Base-by-base conservation (phyloP, 1,284 basidiomycete genomes). In the Cryptococcus jaspeensis region DNA sequence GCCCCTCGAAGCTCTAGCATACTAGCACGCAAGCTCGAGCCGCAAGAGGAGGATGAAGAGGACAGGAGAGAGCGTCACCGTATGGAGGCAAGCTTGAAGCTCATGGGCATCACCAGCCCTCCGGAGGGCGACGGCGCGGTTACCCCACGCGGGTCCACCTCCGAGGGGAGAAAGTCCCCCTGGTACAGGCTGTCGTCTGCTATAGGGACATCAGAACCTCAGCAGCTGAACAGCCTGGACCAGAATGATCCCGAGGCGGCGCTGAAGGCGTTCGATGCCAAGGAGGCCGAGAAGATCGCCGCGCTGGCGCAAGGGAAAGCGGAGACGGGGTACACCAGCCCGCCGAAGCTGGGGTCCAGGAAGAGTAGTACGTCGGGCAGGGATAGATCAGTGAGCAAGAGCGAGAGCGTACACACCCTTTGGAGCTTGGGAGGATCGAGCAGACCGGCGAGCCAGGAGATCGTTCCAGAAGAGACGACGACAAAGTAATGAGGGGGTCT, bases 1-100 rank as follows among this genome's bases (percentile, higher is more conserved):
- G 16, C 45, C 32, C 25, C 53, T 16, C 20, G 22, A 28, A 43
- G 43, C 44, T n/a, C 20, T 50, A 46, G 8, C 5, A 20, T 5
- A 35, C 41, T 40, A 43, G 71, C 63, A 8, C 64, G 71, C 42
- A 75, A 69, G 56, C 65, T 75, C 5, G 74, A 72, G 41, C 67
- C 88, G 87, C 66, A 92, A 82, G 80, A 84, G 41, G 92, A 95
- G 75, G 92, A 92, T 67, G 92, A 94, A 50, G 89, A 94, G 57
- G 92, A 95, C 67, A 82, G 84, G 47, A 82, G 82, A 58, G 92
- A 93, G 74, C 81, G 92, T 56, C 90, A 92, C 74, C 84, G 90
- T 15, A 79, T 93, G 57, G 82, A 89, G 66, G 90, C 91, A 12
- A 89, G 89, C 12, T 88, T 94, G 87, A 92, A 92, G 75, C 80